phyloP scores from a whole-genome alignment of 1,284 basidiomycete species.

The Tilletia indica region DNA sequence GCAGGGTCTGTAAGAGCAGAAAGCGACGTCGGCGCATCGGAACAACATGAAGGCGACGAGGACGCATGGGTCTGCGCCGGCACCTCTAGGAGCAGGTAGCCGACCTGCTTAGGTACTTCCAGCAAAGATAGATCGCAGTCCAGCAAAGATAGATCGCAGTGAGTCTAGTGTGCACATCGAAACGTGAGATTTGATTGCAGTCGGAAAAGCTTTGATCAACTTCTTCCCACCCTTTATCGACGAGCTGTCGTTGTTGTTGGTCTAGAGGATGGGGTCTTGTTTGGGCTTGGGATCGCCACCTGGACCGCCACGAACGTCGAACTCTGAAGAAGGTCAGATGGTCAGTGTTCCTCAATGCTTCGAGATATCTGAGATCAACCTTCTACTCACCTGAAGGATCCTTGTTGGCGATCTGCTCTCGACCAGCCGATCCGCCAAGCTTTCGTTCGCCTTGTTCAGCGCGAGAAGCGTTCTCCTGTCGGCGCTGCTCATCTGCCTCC shows the following conservation, averaged over 20 bases:
- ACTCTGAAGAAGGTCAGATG: slow-evolving; percentile 25
- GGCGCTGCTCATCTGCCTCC: slow-evolving; percentile 28
- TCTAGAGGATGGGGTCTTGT: slow-evolving; percentile 37
- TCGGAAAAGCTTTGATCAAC: no score
- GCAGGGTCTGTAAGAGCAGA: not conserved
- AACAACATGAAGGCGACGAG: not conserved
- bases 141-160: no score
- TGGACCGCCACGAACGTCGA: slow-evolving; percentile 38
- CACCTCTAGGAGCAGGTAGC: no score
- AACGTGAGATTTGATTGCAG: no score
- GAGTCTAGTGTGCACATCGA: no score
- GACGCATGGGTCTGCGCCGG: not conserved
- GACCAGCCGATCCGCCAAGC: slow-evolving; percentile 35
- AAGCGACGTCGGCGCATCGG: not conserved
- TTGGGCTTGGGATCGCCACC: slow-evolving; percentile 37
- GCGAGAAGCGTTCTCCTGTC: slow-evolving; percentile 32
- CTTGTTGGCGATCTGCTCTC: slow-evolving; percentile 34
- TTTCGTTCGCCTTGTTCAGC: slow-evolving; percentile 35
- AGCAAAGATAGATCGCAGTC: no score
- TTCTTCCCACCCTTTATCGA: no score
- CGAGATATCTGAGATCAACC: not conserved
- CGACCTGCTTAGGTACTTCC: not conserved
- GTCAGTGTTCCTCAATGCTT: not conserved
- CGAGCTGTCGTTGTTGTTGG: no score
- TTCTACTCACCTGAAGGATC: slow-evolving; percentile 36